Conservation (phyloP, 2,329 filamentous ascomycete genomes). For the Rutstroemia sp. region DNA sequence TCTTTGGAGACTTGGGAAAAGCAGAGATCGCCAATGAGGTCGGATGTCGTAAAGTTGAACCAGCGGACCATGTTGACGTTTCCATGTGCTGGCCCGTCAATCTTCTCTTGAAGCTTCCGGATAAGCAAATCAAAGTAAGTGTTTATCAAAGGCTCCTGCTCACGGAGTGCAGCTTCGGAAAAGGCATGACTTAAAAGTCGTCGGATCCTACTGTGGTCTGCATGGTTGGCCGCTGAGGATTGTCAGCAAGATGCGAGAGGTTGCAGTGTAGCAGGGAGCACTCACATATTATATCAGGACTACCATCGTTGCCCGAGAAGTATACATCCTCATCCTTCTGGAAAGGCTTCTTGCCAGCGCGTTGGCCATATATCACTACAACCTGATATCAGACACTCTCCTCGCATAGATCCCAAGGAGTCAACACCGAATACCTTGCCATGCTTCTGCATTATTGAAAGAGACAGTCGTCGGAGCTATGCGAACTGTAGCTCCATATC, state of each 20-base stretch:
- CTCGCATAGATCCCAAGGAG: not conserved
- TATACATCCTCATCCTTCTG: not conserved
- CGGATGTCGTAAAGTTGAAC: conserved; percentile 21
- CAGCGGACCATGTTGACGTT: not conserved
- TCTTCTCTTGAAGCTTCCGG: not conserved
- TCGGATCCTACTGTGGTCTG: not conserved
- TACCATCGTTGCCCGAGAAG: not conserved
- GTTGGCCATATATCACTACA: not conserved
- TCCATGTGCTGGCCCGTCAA: not conserved
- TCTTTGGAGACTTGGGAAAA: conserved; percentile 29
- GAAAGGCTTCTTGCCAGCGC: not conserved
- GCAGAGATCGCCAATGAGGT: conserved; percentile 35
- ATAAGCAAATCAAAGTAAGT: not conserved
- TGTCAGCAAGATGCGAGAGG: not conserved
- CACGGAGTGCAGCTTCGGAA: not conserved
- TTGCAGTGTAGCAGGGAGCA: not conserved
- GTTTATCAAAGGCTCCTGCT: not conserved
- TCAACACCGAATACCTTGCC: not conserved
- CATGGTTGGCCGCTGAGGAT: not conserved
- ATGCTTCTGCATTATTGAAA: not conserved
- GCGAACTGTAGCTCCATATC: conserved; percentile 29
- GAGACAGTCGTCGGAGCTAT: conserved; percentile 3
- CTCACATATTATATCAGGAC: not conserved
- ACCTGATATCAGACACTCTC: not conserved
- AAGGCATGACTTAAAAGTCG: not conserved